Conservation (phyloP, 2,329 filamentous ascomycete species). For the Phialophora verrucosa region DNA sequence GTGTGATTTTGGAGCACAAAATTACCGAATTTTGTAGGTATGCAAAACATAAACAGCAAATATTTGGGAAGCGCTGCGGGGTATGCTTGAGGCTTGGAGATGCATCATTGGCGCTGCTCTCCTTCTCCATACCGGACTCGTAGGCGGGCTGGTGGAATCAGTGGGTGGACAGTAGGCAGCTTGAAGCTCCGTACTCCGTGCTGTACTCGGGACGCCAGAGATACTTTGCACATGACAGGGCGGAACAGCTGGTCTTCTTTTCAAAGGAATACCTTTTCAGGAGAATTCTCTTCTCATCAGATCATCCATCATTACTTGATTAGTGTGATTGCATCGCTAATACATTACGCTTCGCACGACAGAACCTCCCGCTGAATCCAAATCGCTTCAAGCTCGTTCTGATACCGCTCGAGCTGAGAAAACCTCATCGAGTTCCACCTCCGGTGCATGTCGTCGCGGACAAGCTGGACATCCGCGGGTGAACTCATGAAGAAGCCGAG, state of each 20-base stretch:
- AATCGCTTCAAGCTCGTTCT: slow-evolving; percentile 19
- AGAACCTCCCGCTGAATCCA: slow-evolving; percentile 16
- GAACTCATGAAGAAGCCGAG: slow-evolving; percentile 26
- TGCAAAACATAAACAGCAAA: background rate
- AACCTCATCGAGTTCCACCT: slow-evolving; percentile 25
- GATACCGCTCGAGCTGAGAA: slow-evolving; percentile 23
- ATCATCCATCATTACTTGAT: too few relatives aligned
- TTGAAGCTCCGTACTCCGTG: too few relatives aligned
- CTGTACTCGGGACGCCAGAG: too few relatives aligned
- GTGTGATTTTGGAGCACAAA: background rate
- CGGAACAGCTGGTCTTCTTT: too few relatives aligned
- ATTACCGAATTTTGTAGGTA: background rate
- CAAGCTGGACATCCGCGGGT: slow-evolving; percentile 17
- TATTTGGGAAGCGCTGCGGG: background rate
- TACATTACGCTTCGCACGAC: background rate
- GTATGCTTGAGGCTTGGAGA: too few relatives aligned
- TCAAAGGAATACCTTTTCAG: too few relatives aligned
- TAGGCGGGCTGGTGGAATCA: too few relatives aligned
- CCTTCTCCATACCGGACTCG: too few relatives aligned
- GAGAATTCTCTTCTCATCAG: background rate
- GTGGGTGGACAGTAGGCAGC: too few relatives aligned
- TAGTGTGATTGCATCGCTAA: too few relatives aligned
- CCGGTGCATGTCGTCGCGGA: slow-evolving; percentile 22
- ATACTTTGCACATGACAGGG: too few relatives aligned
- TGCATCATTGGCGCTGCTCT: too few relatives aligned